Base-by-base conservation (phyloP, 1,139 yeast species). In the Pneumocystis oryctolagi region DNA sequence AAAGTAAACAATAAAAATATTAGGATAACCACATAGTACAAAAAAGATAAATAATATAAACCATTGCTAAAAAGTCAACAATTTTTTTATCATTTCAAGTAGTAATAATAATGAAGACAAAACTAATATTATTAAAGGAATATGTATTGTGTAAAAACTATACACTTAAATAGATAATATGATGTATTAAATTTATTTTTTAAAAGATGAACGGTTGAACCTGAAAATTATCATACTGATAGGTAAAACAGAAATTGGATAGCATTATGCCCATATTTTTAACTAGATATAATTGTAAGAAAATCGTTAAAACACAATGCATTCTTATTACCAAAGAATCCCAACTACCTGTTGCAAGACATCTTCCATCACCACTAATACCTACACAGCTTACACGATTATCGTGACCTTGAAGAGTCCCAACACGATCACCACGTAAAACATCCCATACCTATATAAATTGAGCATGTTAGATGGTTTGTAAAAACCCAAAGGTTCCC, bases 361-460 rank as follows among this genome's bases (percentile, higher is more conserved):
- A 67, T 6, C 82, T 72, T 0, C 96, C 96, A 74, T 88, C 89
- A 0, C 84, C 84, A 66, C 92, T 82, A 0, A 84, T 80, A 60
- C 78, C 76, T 1, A 89, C 85, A 67, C 83, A 83, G 59, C 83
- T 82, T 16, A 87, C 80, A 62, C 84, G 78, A 66, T 82, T 82
- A 34, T 77, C 72, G 69, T 85, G 92, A 4, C 84, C 85, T 47
- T 77, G 80, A 56, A 82, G 68, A 18, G 80, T 76, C 0, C 89
- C 90, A 4, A 88, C 81, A 39, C 85, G 76, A 65, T 81, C 83
- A 20, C 82, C 83, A 66, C 81, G 83, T 47, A 89, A 75, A 1
- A 82, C 77, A 71, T 89, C 97, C 95, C 96, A 87, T 2, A 87
- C 79, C 32, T 85, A 76, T 32, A 32, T 12, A 35, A 68, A 60